Evolutionary conservation across 2,329 filamentous ascomycete genomes (phyloP), one percentile per base, ranked within the genome.

Genomic region (Neonectria hederae): DNA sequence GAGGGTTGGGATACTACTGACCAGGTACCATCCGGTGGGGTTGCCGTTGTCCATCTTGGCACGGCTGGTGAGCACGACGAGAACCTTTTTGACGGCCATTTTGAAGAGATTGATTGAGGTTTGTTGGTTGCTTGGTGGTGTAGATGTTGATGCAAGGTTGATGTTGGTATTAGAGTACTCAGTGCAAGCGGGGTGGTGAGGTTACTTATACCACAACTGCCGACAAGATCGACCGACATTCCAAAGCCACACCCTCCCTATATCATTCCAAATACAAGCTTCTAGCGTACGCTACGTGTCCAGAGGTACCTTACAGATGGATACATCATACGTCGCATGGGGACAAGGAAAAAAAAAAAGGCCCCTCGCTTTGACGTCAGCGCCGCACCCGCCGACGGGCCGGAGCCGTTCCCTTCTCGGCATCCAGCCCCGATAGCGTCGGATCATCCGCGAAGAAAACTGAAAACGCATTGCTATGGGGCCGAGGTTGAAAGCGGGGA

Each of bases 1-100:
- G 30, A 7, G 52, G n/a, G 8, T 10, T 19, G 28, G 38, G n/a
- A 24, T 10, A 9, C 14, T 5, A 45, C 81, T 53, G 80, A 90
- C 88, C 72, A 93, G 80, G 75, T 87, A 93, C 90, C 90, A 93
- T 68, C 91, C 91, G 0, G 90, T 92, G 10, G 85, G 84, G 72
- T 81, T 81, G 72, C 82, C 82, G 48, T 83, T 81, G 70, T 80
- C 67, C 70, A 87, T 82, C 76, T 81, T 78, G 74, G 76, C 78
- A 76, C 86, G 83, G 65, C 89, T 92, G 68, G 89, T 91, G 66
- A 93, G 86, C 62, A 93, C 87, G 76, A 92, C 80, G 80, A 93
- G 89, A 68, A 93, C 80, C 77, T 90, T 91, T 77, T 90, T 91
- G 71, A 81, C 83, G 38, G 82, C 80, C 83, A 86, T 86, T 68